Conservation (phyloP, 2,329 filamentous ascomycete species). For the Cladosporium oxysporum region DNA sequence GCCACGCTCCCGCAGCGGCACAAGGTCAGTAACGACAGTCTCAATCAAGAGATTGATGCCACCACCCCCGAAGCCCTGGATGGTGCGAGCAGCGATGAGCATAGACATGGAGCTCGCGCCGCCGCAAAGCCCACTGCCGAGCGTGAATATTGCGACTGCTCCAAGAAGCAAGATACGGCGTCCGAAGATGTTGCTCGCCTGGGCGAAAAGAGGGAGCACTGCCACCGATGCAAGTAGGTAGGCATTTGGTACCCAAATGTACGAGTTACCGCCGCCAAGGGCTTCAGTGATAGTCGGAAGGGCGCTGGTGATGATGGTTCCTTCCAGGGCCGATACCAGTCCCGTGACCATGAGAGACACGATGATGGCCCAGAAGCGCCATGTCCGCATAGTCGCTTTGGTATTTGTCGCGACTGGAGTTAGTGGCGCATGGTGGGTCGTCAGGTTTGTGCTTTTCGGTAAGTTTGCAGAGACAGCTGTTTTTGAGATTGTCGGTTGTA, state of each 20-base stretch:
- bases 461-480: neutral
- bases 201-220: constrained; percentile 19
- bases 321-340: constrained; percentile 41
- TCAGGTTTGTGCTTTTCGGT: neutral
- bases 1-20: constrained; percentile 51
- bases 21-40: constrained; percentile 54
- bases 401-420: neutral
- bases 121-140: constrained; percentile 57
- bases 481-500: neutral
- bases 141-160: constrained; percentile 49
- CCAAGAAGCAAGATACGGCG: constrained; percentile 38
- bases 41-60: constrained; percentile 50
- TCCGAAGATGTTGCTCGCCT: constrained; percentile 23
- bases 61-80: constrained; percentile 56
- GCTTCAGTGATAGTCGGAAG: constrained; percentile 42
- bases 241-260: constrained; percentile 41
- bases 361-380: constrained; percentile 37
- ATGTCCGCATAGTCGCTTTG: neutral
- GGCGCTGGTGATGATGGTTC: constrained; percentile 44
- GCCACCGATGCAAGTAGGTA: constrained; percentile 35
- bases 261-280: constrained; percentile 37
- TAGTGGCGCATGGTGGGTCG: neutral
- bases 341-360: constrained; percentile 30
- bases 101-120: constrained; percentile 46
- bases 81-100: constrained; percentile 55